Base-by-base conservation (phyloP, 805 yeast genomes). In the Pichia cephalocereana region DNA sequence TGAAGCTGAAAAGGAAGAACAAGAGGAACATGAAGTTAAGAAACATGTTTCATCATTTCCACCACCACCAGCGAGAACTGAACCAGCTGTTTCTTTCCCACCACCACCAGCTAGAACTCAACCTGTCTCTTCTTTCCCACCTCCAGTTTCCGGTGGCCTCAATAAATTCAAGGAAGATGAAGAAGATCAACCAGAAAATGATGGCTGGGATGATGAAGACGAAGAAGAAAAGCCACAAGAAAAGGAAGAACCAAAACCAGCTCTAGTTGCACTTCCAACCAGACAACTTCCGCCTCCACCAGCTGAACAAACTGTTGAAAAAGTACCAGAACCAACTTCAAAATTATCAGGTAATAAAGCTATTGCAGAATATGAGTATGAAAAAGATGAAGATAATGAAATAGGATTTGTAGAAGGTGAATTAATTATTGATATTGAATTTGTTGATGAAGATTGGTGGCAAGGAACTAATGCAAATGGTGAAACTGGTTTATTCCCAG, bases 381-480 rank as follows among this genome's bases (percentile, higher is more conserved):
- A 71, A 54, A 78, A 80, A 58, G 87, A 79, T 52, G 95, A 84
- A 57, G 90, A 82, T 47, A 83, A 85, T 57, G 95, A 86, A 62
- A 77, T 86, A 45, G 72, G 72, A 0, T 76, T 86, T 43, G 68
- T 54, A 18, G 90, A 82, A 56, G 89, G 86, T 46, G 93, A 86
- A 54, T 54, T 62, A 36, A 77, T 86, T 52, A 67, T 73, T n/a
- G 79, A 79, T 28, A 80, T 86, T 52, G 84, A 83, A 52, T 75
- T 79, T 56, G 76, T 80, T 15, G 89, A 83, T 59, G 85, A 80
- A 49, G 89, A 82, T 55, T 86, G 91, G 91, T 77, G 81, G 82
- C 52, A 61, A 38, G 71, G 71, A 45, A 55, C 58, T 23, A 65
- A 67, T 46, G 44, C 59, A 18, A 57, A 55, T 19, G 72, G 77